Conservation (phyloP, 306 rosid genomes). For the Vachellia pachyceras region DNA sequence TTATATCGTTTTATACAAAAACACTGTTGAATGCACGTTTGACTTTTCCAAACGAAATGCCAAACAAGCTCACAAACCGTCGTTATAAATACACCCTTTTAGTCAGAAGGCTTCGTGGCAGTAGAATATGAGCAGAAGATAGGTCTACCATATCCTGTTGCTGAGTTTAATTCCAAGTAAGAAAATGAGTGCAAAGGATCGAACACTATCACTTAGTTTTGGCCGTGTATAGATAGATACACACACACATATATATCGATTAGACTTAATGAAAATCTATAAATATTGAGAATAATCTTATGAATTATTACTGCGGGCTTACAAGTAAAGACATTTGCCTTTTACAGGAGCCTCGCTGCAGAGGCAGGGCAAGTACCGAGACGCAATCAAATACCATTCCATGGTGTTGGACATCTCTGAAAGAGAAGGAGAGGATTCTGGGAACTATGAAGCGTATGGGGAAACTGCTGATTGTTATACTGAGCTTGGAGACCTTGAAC, state of each 20-base stretch:
- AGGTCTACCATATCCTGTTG: too few relatives aligned
- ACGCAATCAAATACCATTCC: slow-evolving; percentile 85
- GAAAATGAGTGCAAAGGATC: background rate
- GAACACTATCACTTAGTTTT: background rate
- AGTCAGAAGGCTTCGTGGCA: too few relatives aligned
- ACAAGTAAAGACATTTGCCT: slow-evolving; percentile 24
- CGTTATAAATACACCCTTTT: too few relatives aligned
- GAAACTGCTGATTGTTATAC: slow-evolving; percentile 98
- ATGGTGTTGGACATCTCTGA: slow-evolving; percentile 81
- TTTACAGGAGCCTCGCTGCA: slow-evolving; percentile 89
- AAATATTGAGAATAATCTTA: background rate
- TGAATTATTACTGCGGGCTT: slow-evolving; percentile 3
- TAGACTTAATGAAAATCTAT: background rate
- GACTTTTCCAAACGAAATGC: too few relatives aligned
- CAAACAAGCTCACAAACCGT: too few relatives aligned
- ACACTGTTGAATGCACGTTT: too few relatives aligned
- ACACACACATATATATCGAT: too few relatives aligned
- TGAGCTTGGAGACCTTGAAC: slow-evolving; percentile 96
- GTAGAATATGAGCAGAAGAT: too few relatives aligned
- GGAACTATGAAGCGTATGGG: slow-evolving; percentile 92
- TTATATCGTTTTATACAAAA: too few relatives aligned
- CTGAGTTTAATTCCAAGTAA: background rate
- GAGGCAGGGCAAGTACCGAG: slow-evolving; percentile 85
- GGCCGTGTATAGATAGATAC: too few relatives aligned
- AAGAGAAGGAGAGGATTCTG: slow-evolving; percentile 87